Evolutionary conservation across 805 yeast genomes (phyloP), one percentile per base, ranked within the genome.

Genomic region (Schwanniomyces sp.): DNA sequence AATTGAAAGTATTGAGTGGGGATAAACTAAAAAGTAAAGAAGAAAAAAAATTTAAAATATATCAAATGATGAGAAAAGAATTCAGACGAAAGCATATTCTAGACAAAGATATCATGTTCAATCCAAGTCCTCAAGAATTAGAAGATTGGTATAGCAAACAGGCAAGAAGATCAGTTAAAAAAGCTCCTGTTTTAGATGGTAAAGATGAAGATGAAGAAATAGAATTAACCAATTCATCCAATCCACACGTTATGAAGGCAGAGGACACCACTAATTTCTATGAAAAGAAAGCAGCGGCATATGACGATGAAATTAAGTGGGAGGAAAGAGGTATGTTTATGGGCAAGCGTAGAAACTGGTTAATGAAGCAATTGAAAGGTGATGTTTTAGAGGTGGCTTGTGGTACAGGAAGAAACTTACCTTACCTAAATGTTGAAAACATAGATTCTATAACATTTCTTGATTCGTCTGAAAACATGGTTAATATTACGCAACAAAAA

Each of bases 381-480:
- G 97, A 94, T 62, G 97, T 91, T 1, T 70, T 94, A 47, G 99
- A 94, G 66, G 94, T 92, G 9, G 86, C 97, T 0, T 88, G 96
- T 61, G 99, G 99, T 49, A 94, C 99, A 0, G 98, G 99, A 6
- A 79, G 98, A 66, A 94, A 94, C 62, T 79, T 92, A 47, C 84
- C 85, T 41, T 91, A 85, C 62, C 67, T 90, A 55, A 78, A 84
- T 45, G 79, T 84, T 17, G 74, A 79, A 1, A 62, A 72, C 25
- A 69, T 92, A 27, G 75, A 78, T 41, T 86, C 96, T 0, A 79
- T 89, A 34, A 92, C 98, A 0, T 89, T 88, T 56, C 67, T 91
- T 41, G 99, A 94, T 64, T 79, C 97, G 1, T 87, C 97, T 0
- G 63, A 74, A 40, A 82, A 85, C 48, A 94, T 94, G 99, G 83